phyloP scores from a whole-genome alignment of 139 green algal genomes.

The Monoraphidium neglectum region DNA sequence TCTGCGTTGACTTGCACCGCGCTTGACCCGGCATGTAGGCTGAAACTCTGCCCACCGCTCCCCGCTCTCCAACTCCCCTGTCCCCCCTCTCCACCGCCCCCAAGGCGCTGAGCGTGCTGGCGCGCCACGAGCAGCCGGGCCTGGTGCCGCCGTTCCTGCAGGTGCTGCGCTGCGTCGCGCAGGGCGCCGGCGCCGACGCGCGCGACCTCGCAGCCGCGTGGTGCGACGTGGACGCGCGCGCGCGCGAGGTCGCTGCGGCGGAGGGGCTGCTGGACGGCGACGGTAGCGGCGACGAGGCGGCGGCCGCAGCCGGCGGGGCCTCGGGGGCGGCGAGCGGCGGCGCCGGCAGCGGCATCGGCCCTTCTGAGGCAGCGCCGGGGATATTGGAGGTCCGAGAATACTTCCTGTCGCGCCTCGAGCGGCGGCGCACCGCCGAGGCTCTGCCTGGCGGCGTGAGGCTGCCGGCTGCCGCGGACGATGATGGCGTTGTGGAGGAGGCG shows the following conservation, averaged over 20 bases:
- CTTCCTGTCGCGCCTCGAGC: neutral
- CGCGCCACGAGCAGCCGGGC: slow-evolving; percentile 51
- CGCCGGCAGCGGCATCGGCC: neutral
- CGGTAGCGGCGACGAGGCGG: neutral
- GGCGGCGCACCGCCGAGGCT: neutral
- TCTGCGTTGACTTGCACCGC: no score
- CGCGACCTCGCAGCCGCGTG: neutral
- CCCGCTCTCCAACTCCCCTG: no score
- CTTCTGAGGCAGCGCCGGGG: neutral
- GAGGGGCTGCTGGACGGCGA: slow-evolving; percentile 1
- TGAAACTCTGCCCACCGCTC: no score
- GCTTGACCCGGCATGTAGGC: no score
- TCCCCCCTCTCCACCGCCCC: no score
- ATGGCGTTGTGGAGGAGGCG: neutral
- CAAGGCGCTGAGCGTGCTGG: slow-evolving; percentile 33
- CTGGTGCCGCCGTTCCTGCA: slow-evolving; percentile 55
- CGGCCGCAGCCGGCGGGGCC: neutral
- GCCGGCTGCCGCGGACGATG: neutral
- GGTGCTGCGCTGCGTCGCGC: slow-evolving; percentile 14
- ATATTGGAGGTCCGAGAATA: neutral
- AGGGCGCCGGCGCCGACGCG: slow-evolving; percentile 21
- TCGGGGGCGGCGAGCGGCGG: neutral
- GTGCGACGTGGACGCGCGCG: slow-evolving; percentile 2
- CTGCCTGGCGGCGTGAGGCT: neutral
- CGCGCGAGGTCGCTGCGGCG: neutral